Conservation (phyloP, 2,329 filamentous ascomycete species). For the Fonsecaea monophora region DNA sequence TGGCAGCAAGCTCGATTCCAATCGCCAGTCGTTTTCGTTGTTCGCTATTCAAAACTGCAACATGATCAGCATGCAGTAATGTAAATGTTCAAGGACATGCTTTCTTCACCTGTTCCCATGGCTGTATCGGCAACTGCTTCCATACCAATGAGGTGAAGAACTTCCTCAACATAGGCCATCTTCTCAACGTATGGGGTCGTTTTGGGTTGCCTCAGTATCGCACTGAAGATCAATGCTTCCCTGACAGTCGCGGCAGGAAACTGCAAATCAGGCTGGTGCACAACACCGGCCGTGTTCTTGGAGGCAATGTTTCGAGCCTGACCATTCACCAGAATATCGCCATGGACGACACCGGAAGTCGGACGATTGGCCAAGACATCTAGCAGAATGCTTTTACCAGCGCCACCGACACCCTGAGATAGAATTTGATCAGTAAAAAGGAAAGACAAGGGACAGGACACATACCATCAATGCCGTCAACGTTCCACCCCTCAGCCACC, state of each 20-base stretch:
- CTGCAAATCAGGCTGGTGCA: conserved; percentile 73
- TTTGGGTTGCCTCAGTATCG: conserved; percentile 64
- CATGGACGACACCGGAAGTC: conserved; percentile 65
- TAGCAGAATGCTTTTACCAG: conserved; percentile 76
- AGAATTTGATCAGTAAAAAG: too few species aligned
- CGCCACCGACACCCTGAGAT: conserved; percentile 60
- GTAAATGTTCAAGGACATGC: too few species aligned
- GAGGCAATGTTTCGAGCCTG: conserved; percentile 65
- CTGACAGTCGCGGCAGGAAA: conserved; percentile 69
- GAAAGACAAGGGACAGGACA: too few species aligned
- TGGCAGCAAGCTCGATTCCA: conserved; percentile 72
- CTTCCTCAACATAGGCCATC: conserved; percentile 68
- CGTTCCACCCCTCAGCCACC: conserved; percentile 78
- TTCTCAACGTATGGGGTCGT: conserved; percentile 63
- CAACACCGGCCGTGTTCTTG: conserved; percentile 71
- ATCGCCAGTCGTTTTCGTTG: conserved; percentile 74
- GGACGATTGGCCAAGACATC: conserved; percentile 77
- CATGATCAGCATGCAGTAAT: too few species aligned
- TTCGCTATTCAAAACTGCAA: conserved; percentile 47
- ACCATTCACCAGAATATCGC: conserved; percentile 72
- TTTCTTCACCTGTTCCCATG: too few species aligned
- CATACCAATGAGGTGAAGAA: conserved; percentile 59
- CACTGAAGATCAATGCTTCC: conserved; percentile 71
- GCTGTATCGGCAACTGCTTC: conserved; percentile 57
- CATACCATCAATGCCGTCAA: conserved; percentile 74